Base-by-base conservation (phyloP, 805 yeast species). In the Aciculoconidium aculeatum region DNA sequence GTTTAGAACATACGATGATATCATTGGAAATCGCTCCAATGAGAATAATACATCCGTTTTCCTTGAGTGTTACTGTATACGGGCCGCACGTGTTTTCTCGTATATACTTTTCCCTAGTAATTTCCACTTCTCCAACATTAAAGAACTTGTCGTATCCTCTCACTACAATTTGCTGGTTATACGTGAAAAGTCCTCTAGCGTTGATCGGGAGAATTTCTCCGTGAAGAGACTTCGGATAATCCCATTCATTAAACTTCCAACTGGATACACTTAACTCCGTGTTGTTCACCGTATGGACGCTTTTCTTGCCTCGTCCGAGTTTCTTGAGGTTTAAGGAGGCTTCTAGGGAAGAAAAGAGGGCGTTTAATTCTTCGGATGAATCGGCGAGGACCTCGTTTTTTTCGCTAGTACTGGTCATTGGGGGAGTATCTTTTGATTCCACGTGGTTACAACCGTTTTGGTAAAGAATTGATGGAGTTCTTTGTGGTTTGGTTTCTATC, bases 61-160 rank as follows among this genome's bases (percentile, higher is more conserved):
- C 94, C 50, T 92, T 92, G 20, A 80, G 64, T 0, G 96, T 77
- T 2, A 87, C 72, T 11, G 70, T 72, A 51, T 80, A 92, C 0
- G 96, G 96, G 0, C 95, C 96, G 4, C 22, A 17, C 0, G 92
- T 79, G 11, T 35, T 23, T 1, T 40, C 27, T n/a, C 46, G 42
- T 4, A 87, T 48, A 41, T 50, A 45, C 0, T 54, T 56, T 63
- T 75, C 65, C 35, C 62, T 68, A 0, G 94, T 80, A 5, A 39
- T 39, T 0, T 56, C 40, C 2, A 70, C 65, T 51, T 92, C 98
- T 37, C 66, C 72, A 3, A 86, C 62, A 48, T 83, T 90, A 70
- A 86, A 92, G 55, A 92, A 92, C 57, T 92, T 92, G 55, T 92
- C 92, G 51, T 92, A 92, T 0, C 99, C 98, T 42, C 99, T 63